Evolutionary conservation across 352 stramenopile species (phyloP).

Genomic region (Thalassiosira pacifica): DNA sequence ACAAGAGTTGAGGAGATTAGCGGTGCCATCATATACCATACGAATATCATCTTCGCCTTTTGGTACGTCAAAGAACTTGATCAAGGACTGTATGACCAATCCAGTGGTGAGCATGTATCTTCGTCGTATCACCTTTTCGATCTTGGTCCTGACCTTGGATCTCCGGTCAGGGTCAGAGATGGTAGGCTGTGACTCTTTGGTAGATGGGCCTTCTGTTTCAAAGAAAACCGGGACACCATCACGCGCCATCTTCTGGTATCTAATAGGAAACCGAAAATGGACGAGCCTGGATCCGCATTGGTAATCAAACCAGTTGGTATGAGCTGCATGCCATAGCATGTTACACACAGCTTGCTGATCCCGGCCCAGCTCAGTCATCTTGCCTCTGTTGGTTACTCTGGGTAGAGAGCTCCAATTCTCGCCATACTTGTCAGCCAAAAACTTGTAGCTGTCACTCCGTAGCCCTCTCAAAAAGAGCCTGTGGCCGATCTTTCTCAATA

Average conservation of each 20-base stretch:
- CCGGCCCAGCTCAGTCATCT: background rate
- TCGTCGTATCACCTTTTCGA: constrained; percentile 25
- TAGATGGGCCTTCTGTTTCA: constrained; percentile 3
- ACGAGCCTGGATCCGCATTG: constrained; percentile 16
- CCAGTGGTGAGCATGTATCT: constrained; percentile 34
- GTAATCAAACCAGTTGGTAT: constrained; percentile 53
- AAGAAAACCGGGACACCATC: constrained; percentile 58
- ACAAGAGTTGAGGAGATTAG: constrained; percentile 23
- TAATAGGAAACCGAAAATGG: constrained; percentile 44
- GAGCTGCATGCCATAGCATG: constrained; percentile 13
- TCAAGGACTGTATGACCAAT: constrained; percentile 26
- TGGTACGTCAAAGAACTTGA: constrained; percentile 58
- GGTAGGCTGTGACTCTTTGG: background rate
- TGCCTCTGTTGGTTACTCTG: background rate
- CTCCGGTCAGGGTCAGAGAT: background rate
- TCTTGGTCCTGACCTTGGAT: constrained; percentile 18
- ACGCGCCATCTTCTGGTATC: constrained; percentile 31
- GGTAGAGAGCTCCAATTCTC: background rate
- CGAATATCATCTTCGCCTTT: constrained; percentile 30
- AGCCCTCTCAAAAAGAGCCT: background rate
- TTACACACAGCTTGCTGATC: constrained; percentile 13
- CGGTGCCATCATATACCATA: constrained; percentile 38
- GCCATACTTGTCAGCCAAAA: background rate
- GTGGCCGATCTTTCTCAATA: background rate
- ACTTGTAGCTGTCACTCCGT: background rate